A percentile compares a stretch with the other conserved stretches of the same genome.
These are phyloP conservation scores for Calonectria naviculata DNA, from an alignment of 2,329 filamentous ascomycete species.

Conservation along the genomic window DNA sequence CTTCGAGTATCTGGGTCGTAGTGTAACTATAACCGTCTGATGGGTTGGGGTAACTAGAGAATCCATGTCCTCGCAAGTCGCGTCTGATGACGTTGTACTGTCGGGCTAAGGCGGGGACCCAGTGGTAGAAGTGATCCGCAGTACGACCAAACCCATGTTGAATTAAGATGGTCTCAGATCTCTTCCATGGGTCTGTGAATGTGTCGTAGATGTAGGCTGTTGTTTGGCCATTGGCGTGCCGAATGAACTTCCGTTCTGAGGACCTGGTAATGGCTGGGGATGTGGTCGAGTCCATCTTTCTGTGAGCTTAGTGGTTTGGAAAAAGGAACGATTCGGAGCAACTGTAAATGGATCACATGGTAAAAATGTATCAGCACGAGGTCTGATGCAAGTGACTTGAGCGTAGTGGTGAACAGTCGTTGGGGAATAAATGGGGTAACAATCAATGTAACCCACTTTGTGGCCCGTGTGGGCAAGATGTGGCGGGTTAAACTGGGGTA, in stretches of 20 bases:
- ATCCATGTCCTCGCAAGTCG: background rate
- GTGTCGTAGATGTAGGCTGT: background rate
- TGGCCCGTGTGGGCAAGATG: no score
- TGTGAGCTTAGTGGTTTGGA: no score
- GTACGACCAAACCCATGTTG: background rate
- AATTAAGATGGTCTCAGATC: background rate
- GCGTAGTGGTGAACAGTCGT: no score
- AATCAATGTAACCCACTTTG: no score
- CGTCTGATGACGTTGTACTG: background rate
- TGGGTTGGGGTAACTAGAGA: background rate
- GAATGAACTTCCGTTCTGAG: background rate
- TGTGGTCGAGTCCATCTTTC: background rate
- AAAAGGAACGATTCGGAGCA: no score
- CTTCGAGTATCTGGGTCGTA: background rate
- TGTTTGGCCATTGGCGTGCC: background rate
- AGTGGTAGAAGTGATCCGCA: background rate
- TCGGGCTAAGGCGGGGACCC: background rate
- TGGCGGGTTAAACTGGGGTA: no score
- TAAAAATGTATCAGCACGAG: no score
- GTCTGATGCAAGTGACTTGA: no score
- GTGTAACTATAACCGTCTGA: background rate
- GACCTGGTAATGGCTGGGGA: background rate
- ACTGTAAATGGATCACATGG: no score
- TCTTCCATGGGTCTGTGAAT: background rate
- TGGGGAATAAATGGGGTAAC: no score